Evolutionary conservation across 2,329 filamentous ascomycete genomes (phyloP).

Genomic region (Colletotrichum sp.): DNA sequence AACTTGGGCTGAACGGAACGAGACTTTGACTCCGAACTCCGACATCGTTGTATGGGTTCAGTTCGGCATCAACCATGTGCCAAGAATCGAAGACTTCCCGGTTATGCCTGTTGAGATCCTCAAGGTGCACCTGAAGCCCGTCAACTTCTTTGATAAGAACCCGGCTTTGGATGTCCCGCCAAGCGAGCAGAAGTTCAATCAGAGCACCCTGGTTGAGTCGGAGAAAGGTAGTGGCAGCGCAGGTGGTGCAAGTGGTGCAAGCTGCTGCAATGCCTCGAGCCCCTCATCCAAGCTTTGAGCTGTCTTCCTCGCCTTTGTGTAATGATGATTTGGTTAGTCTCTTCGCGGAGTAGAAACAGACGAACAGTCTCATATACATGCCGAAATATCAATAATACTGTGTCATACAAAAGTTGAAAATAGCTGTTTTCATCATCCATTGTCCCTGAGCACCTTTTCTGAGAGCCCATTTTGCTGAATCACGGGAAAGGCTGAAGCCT

Average conservation of each 20-base stretch:
- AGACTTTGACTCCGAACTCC: not conserved
- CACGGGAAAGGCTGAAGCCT: too few relatives aligned
- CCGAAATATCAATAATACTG: not conserved
- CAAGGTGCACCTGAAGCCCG: conserved; percentile 51
- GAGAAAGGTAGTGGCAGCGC: not conserved
- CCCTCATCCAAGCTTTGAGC: not conserved
- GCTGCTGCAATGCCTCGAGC: not conserved
- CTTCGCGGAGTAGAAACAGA: not conserved
- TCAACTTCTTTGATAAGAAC: conserved; percentile 58
- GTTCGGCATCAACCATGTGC: conserved; percentile 61
- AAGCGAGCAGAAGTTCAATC: conserved; percentile 19
- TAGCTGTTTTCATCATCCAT: too few relatives aligned
- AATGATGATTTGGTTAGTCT: not conserved
- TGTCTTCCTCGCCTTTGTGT: not conserved
- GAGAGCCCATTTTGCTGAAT: too few relatives aligned
- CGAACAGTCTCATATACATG: not conserved
- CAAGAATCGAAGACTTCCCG: conserved; percentile 62
- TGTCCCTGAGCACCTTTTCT: too few relatives aligned
- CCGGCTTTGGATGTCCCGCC: conserved; percentile 43
- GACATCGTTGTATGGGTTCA: conserved; percentile 57
- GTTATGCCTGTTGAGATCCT: conserved; percentile 65
- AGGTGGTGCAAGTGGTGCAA: not conserved
- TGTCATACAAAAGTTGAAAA: not conserved
- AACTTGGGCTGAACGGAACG: conserved; percentile 9
- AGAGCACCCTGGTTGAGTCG: conserved; percentile 6